These are phyloP conservation scores for Danielia oregonensis DNA, from an alignment of 805 yeast genomes.

Conservation along the genomic window DNA sequence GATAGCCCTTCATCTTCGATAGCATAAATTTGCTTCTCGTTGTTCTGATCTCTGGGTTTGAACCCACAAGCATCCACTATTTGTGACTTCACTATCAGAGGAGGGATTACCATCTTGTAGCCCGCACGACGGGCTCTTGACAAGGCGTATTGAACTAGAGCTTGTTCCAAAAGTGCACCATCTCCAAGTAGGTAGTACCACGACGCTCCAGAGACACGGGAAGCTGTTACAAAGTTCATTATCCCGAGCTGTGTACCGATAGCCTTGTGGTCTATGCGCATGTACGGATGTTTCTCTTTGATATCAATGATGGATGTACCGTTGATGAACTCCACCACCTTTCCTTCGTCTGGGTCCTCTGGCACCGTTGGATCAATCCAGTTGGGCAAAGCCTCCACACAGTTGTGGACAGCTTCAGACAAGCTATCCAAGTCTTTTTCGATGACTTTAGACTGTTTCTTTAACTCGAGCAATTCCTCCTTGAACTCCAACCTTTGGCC, in stretches of 20 bases:
- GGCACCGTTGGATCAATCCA: slow-evolving; percentile 48
- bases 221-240: slow-evolving; percentile 67
- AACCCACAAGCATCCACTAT: slow-evolving; percentile 89
- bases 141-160: slow-evolving; percentile 76
- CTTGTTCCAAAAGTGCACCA: slow-evolving; percentile 87
- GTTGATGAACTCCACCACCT: slow-evolving; percentile 51
- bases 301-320: slow-evolving; percentile 32
- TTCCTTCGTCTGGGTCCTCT: slow-evolving; percentile 35
- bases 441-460: slow-evolving; percentile 22
- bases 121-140: slow-evolving; percentile 62
- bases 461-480: slow-evolving; percentile 20
- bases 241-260: slow-evolving; percentile 69
- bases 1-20: slow-evolving; percentile 54
- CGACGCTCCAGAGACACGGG: slow-evolving; percentile 76
- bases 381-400: slow-evolving; percentile 61
- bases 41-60: slow-evolving; percentile 83
- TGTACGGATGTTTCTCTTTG: slow-evolving; percentile 10
- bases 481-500: slow-evolving; percentile 11
- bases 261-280: slow-evolving; percentile 55
- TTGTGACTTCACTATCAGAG: slow-evolving; percentile 77
- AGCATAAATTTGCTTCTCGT: slow-evolving; percentile 80
- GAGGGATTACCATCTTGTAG: slow-evolving; percentile 73
- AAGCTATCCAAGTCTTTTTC: slow-evolving; percentile 22
- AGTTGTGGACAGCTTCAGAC: slow-evolving; percentile 33
- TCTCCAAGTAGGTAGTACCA: slow-evolving; percentile 84